A percentile compares a stretch with the other conserved stretches of the same genome.
Evolutionary conservation across 2,329 filamentous ascomycete genomes (phyloP).

Genomic region (Paecilomyces variotii): DNA sequence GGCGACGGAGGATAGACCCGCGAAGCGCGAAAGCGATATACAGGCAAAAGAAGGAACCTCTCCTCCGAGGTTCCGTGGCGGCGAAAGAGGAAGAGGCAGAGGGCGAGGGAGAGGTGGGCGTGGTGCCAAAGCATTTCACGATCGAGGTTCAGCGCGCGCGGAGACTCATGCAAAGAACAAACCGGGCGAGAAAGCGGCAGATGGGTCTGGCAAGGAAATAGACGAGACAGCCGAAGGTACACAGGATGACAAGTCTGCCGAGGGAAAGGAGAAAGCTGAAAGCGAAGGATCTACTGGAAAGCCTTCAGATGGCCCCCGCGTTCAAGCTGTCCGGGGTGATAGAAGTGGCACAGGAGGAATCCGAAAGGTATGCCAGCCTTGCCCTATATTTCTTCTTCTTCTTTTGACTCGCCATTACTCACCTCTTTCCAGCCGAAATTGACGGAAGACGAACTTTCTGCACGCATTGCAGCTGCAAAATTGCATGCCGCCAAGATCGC

Average conservation of each 20-base stretch:
- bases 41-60: conserved; percentile 13
- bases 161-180: conserved; percentile 13
- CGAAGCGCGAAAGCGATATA: conserved; percentile 9
- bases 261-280: conserved; percentile 5
- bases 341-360: conserved; percentile 47
- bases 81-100: conserved; percentile 22
- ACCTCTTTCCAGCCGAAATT: conserved; percentile 47
- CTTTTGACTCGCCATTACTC: conserved; percentile 5
- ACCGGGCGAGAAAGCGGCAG: conserved; percentile 7
- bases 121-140: conserved; percentile 14
- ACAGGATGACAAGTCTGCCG: conserved; percentile 12
- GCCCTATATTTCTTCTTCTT: neutral
- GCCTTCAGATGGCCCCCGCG: conserved; percentile 13
- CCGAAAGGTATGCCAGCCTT: conserved; percentile 31
- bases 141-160: conserved; percentile 11
- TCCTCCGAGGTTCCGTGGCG: conserved; percentile 20
- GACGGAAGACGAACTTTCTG: conserved; percentile 56
- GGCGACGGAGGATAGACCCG: conserved; percentile 7
- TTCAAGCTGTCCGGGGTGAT: conserved; percentile 46
- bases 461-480: conserved; percentile 53
- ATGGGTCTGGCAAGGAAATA: conserved; percentile 7
- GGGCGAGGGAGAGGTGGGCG: conserved; percentile 19
- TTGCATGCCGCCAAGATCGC: conserved; percentile 53
- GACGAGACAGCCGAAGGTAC: conserved; percentile 9
- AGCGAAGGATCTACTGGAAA: conserved; percentile 12